Evolutionary conservation across 495 filamentous ascomycete species (phyloP), one percentile per base, ranked within the genome.

Genomic region (Peziza echinospora): DNA sequence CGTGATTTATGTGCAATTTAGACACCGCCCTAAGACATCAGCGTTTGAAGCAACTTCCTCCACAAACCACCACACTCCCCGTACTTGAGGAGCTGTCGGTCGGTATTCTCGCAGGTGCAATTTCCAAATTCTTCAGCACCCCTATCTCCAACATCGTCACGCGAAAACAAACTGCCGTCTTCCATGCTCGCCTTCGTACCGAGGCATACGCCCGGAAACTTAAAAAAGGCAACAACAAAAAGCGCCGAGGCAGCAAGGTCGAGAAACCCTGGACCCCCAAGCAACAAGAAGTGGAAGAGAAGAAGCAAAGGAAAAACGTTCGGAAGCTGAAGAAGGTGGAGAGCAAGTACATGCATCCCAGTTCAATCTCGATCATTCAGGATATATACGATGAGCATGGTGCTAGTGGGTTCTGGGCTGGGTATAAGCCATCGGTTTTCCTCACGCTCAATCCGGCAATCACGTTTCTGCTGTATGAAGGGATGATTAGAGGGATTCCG

Each of bases 91-190:
- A 93, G 55, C 67, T 93, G 2, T 69, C 68, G 6, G 69, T 92
- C 17, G 85, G 86, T 0, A 69, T 87, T 16, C 54, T 78, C 0
- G 86, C 86, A 1, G 82, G 84, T 0, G 77, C 82, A 0, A 77
- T 79, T 49, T 72, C 83, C 0, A 83, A 80, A 52, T 56, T 82
- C 34, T 75, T 85, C 49, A 86, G 85, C 0, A 82, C 84, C 0
- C 86, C 86, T 0, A 64, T 92, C 19, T 69, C 79, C 30, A 93
- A 84, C 53, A 76, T 93, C 41, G 82, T 91, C 16, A 83, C 84
- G 0, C 62, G 84, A 16, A 78, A 80, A 58, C 85, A 92, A 61
- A 83, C 77, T 0, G 69, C 76, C 1, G 67, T 37, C 13, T 37
- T 37, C 70, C 5, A 65, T 81, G 50, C 40, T 67, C 5, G 19